Percentiles rank a stretch among this genome's conserved stretches.
Evolutionary conservation across 768 basidiomycete genomes (phyloP).

Genomic region (Strobilomyces echinocephalus): DNA sequence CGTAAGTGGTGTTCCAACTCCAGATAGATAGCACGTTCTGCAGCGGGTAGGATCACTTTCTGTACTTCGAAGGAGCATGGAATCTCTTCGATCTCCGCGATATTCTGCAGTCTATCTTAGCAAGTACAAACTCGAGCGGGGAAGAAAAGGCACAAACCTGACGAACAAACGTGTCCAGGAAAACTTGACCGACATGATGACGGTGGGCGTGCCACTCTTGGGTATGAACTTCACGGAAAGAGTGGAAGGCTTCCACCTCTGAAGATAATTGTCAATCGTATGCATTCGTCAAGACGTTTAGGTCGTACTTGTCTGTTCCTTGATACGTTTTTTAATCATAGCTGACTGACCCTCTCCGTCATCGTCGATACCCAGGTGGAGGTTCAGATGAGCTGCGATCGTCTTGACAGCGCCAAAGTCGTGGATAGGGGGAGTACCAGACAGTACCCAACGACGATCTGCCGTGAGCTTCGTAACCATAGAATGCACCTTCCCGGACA

Average conservation of each 20-base stretch:
- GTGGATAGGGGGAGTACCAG: slow-evolving; percentile 90
- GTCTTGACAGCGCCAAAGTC: slow-evolving; percentile 90
- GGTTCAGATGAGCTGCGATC: slow-evolving; percentile 78
- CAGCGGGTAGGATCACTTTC: slow-evolving; percentile 75
- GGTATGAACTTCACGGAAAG: slow-evolving; percentile 91
- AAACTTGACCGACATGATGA: slow-evolving; percentile 74
- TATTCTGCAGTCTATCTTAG: slow-evolving; percentile 51
- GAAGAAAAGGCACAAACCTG: slow-evolving; percentile 48
- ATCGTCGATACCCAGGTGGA: slow-evolving; percentile 92
- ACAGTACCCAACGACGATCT: slow-evolving; percentile 89
- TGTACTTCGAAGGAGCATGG: slow-evolving; percentile 64
- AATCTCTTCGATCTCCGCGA: slow-evolving; percentile 96
- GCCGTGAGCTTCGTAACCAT: slow-evolving; percentile 74
- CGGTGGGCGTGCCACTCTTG: slow-evolving; percentile 90
- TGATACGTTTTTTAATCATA: slow-evolving; percentile 72
- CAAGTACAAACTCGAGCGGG: slow-evolving; percentile 1
- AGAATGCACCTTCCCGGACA: slow-evolving; percentile 74
- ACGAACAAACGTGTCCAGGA: slow-evolving; percentile 77
- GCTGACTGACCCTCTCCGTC: slow-evolving; percentile 75
- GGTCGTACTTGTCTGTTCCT: slow-evolving; percentile 74
- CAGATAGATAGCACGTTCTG: slow-evolving; percentile 90
- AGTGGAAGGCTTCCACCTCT: slow-evolving; percentile 93
- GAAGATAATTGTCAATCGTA: slow-evolving; percentile 17
- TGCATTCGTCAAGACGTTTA: not conserved
- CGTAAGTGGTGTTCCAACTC: slow-evolving; percentile 91